Evolutionary conservation across 208 protist genomes (phyloP).

Genomic region (Trypanosoma conorhini): DNA sequence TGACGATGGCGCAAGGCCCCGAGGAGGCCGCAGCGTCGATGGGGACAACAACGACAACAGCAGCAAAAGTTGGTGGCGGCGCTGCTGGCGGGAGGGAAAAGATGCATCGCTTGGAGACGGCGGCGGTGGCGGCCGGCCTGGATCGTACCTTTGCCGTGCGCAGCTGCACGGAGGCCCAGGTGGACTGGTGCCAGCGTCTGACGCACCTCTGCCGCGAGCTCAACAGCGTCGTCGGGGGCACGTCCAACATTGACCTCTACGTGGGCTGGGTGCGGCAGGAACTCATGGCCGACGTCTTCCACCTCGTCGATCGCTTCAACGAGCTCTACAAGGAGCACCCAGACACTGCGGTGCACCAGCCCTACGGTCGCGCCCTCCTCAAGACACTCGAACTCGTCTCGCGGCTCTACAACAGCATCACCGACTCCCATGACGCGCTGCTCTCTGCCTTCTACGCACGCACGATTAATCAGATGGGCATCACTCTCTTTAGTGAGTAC

Average conservation of each 20-base stretch:
- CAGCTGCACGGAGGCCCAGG: slow-evolving; percentile 74
- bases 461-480: slow-evolving; percentile 70
- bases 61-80: not conserved
- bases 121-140: slow-evolving; percentile 66
- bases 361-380: slow-evolving; percentile 66
- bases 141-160: slow-evolving; percentile 68
- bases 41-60: not conserved
- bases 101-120: slow-evolving; percentile 64
- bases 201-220: slow-evolving; percentile 59
- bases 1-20: not conserved
- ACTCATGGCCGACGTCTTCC: slow-evolving; percentile 75
- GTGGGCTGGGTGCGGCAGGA: slow-evolving; percentile 78
- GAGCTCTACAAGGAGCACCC: slow-evolving; percentile 63
- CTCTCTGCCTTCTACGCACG: slow-evolving; percentile 69
- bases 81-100: not conserved
- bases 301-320: slow-evolving; percentile 79
- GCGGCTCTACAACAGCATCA: slow-evolving; percentile 69
- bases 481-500: slow-evolving; percentile 70
- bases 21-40: not conserved
- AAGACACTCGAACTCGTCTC: slow-evolving; percentile 80
- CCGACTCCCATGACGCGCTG: slow-evolving; percentile 64
- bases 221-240: slow-evolving; percentile 46
- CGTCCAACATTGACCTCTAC: slow-evolving; percentile 67
- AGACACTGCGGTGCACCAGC: slow-evolving; percentile 59
- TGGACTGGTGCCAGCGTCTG: slow-evolving; percentile 82